Conservation (phyloP, 1,139 yeast genomes). For the Kodamaea arcana region DNA sequence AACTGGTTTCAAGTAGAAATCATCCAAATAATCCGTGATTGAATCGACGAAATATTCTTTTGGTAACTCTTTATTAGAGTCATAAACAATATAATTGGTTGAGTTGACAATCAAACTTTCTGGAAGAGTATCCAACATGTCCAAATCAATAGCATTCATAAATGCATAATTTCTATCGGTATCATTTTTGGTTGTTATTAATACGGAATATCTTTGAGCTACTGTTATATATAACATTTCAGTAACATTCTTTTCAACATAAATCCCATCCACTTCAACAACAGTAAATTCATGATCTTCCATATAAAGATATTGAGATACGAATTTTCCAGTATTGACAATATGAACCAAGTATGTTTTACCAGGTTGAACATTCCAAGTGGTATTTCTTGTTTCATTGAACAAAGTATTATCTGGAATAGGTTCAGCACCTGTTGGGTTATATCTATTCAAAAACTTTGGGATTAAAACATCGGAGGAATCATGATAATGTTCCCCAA, state of each 20-base stretch:
- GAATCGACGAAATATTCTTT: conserved; percentile 33
- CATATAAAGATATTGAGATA: conserved; percentile 78
- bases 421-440: conserved; percentile 98
- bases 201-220: conserved; percentile 76
- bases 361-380: conserved; percentile 71
- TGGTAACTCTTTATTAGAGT: conserved; percentile 29
- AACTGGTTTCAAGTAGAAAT: conserved; percentile 59
- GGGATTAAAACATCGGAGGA: conserved; percentile 49
- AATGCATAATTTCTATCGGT: conserved; percentile 67
- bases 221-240: conserved; percentile 60
- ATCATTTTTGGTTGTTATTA: conserved; percentile 63
- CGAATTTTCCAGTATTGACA: conserved; percentile 81
- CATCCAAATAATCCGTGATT: conserved; percentile 51
- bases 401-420: conserved; percentile 75
- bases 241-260: conserved; percentile 62
- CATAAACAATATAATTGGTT: conserved; percentile 69
- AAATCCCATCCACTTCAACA: conserved; percentile 80
- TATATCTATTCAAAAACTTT: conserved; percentile 61
- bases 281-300: conserved; percentile 81
- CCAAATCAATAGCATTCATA: conserved; percentile 70
- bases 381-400: conserved; percentile 70
- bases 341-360: conserved; percentile 77
- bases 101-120: conserved; percentile 58
- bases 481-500: conserved; percentile 85
- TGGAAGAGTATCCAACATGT: conserved; percentile 75